A percentile compares a stretch with the other conserved stretches of the same genome.
phyloP scores from a whole-genome alignment of 148 eudicot genomes.

The Fagopyrum homotropicum region DNA sequence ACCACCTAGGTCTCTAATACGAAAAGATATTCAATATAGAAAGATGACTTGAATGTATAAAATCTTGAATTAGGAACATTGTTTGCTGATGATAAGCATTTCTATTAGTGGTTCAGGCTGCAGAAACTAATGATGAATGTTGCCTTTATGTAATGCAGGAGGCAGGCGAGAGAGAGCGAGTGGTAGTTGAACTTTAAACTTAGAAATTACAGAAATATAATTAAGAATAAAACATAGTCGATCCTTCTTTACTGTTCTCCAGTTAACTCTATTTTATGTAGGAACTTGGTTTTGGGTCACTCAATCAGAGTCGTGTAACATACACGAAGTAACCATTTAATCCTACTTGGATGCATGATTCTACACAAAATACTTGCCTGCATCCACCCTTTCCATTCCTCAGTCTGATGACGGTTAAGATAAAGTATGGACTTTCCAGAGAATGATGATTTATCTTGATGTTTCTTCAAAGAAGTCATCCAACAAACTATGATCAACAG shows the following conservation, averaged over 20 bases:
- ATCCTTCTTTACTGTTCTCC: background rate
- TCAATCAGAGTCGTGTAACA: background rate
- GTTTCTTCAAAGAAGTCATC: slow-evolving; percentile 82
- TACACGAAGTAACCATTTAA: background rate
- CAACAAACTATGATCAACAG: slow-evolving; percentile 78
- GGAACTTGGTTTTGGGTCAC: background rate
- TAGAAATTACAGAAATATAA: background rate
- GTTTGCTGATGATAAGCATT: background rate
- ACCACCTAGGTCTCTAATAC: background rate
- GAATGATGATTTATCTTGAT: slow-evolving; percentile 80
- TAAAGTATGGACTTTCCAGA: slow-evolving; percentile 80
- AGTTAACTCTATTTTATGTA: background rate
- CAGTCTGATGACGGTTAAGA: slow-evolving; percentile 91
- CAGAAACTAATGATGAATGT: background rate
- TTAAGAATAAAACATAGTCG: background rate
- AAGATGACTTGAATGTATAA: slow-evolving; percentile 1
- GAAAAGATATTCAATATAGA: background rate
- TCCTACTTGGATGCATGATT: background rate
- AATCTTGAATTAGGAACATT: background rate
- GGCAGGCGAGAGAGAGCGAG: background rate
- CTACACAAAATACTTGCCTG: slow-evolving; percentile 52
- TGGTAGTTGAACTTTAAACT: background rate
- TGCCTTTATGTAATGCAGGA: background rate
- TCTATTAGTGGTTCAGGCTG: background rate
- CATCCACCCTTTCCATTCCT: slow-evolving; percentile 99